phyloP scores from a whole-genome alignment of 192 early-diverging fungal species.

The Coemansia sp. region DNA sequence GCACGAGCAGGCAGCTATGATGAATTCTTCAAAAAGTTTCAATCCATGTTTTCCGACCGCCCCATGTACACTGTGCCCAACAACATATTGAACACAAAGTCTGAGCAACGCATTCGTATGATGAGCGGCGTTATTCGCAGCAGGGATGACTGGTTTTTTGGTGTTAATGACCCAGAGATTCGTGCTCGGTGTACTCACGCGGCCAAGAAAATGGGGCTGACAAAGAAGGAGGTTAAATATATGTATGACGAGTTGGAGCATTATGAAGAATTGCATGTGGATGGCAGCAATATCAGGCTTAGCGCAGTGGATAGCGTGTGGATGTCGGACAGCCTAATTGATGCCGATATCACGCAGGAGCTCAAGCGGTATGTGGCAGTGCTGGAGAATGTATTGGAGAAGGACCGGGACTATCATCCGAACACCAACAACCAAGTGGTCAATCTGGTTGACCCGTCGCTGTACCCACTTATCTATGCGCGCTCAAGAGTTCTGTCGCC shows the following conservation, averaged over 20 bases:
- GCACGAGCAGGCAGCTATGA: conserved; percentile 2
- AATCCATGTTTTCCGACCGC: neutral
- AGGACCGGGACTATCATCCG: conserved; percentile 50
- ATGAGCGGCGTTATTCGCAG: conserved; percentile 52
- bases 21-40: conserved; percentile 8
- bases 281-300: conserved; percentile 18
- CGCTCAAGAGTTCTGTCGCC: conserved; percentile 16
- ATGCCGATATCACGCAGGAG: conserved; percentile 12
- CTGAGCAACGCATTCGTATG: conserved; percentile 31
- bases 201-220: conserved; percentile 25
- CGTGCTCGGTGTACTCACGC: conserved; percentile 27
- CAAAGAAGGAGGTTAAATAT: conserved; percentile 48
- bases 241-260: conserved; percentile 52
- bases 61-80: conserved; percentile 11
- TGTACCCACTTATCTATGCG: conserved; percentile 51
- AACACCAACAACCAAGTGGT: conserved; percentile 54
- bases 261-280: conserved; percentile 22
- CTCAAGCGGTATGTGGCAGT: conserved; percentile 29
- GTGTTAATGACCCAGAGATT: conserved; percentile 22
- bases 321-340: conserved; percentile 39
- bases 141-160: conserved; percentile 52
- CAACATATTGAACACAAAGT: conserved; percentile 13
- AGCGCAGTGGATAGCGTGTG: conserved; percentile 42
- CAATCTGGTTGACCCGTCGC: conserved; percentile 57
- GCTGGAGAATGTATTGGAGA: conserved; percentile 40